These are phyloP conservation scores for Torulaspora gathmanii DNA, from an alignment of 805 yeast genomes.

Conservation along the genomic window DNA sequence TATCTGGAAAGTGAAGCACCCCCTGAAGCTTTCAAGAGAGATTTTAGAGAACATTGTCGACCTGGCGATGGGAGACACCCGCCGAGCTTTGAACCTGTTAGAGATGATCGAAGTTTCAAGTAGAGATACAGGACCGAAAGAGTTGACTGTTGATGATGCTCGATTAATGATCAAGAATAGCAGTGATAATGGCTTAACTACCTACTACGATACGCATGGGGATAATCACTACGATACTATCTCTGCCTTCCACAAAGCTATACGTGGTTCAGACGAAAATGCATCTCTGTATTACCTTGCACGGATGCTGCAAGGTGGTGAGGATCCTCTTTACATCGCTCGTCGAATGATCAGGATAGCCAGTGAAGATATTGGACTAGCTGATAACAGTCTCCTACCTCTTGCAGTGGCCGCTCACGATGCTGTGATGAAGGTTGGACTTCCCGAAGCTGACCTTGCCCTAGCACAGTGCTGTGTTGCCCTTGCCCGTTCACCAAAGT, in stretches of 20 bases:
- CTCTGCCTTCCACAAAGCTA: conserved; percentile 89
- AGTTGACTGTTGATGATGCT: conserved; percentile 29
- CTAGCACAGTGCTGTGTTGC: conserved; percentile 93
- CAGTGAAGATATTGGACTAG: conserved; percentile 85
- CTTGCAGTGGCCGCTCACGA: conserved; percentile 82
- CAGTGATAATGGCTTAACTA: conserved; percentile 36
- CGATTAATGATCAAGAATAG: conserved; percentile 45
- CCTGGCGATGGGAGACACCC: conserved; percentile 81
- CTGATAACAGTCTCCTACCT: conserved; percentile 79
- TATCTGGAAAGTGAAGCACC: conserved; percentile 37
- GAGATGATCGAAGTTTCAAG: conserved; percentile 72
- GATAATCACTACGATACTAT: conserved; percentile 94
- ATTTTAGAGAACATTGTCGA: conserved; percentile 65
- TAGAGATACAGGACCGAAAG: conserved; percentile 43
- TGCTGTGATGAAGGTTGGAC: conserved; percentile 82
- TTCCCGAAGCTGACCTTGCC: conserved; percentile 90
- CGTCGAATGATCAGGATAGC: conserved; percentile 93
- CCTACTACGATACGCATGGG: conserved; percentile 73
- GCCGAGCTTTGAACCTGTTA: conserved; percentile 73
- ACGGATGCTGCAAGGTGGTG: conserved; percentile 89
- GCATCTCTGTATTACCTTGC: conserved; percentile 85
- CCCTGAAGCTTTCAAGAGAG: conserved; percentile 49
- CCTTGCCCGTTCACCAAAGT: conserved; percentile 77
- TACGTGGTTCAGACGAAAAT: conserved; percentile 85
- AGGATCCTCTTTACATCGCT: conserved; percentile 84